Evolutionary conservation across 2,329 filamentous ascomycete genomes (phyloP).

Genomic region (Exserohilum turcica): DNA sequence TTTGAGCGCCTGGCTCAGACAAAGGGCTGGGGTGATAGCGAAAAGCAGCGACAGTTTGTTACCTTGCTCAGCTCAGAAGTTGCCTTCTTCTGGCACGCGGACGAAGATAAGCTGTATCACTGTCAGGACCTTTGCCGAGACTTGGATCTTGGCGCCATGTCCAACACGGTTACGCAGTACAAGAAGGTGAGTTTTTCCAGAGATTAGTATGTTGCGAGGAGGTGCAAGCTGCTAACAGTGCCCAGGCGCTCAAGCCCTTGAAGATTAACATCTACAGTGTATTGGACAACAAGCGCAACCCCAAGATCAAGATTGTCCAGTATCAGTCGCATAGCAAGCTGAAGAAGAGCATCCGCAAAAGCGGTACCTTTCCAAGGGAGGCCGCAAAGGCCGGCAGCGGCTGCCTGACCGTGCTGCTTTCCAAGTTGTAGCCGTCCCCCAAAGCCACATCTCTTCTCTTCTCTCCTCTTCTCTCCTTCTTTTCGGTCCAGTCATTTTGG

Average conservation of each 20-base stretch:
- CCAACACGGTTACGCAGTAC: slow-evolving; percentile 30
- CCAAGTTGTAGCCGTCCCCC: slow-evolving; percentile 4
- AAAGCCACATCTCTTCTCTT: background rate
- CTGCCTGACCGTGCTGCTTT: slow-evolving; percentile 25
- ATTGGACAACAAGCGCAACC: slow-evolving; percentile 32
- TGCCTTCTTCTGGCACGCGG: slow-evolving; percentile 22
- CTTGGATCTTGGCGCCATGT: slow-evolving; percentile 24
- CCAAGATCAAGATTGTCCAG: slow-evolving; percentile 11
- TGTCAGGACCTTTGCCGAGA: slow-evolving; percentile 37
- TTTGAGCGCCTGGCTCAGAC: slow-evolving; percentile 25
- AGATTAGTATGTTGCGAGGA: background rate
- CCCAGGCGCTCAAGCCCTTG: slow-evolving; percentile 23
- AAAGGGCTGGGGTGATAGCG: slow-evolving; percentile 9
- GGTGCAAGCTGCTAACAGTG: slow-evolving; percentile 1
- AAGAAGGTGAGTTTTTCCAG: slow-evolving; percentile 25
- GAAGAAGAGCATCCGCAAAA: slow-evolving; percentile 17
- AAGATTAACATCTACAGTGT: slow-evolving; percentile 35
- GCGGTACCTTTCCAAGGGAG: slow-evolving; percentile 23
- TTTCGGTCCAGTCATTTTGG: too few species aligned
- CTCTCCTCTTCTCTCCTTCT: too few species aligned
- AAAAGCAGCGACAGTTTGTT: slow-evolving; percentile 5
- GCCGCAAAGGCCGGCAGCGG: slow-evolving; percentile 30
- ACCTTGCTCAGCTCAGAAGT: slow-evolving; percentile 29
- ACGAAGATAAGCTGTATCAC: slow-evolving; percentile 20
- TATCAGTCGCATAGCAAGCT: slow-evolving; percentile 24